Base-by-base conservation (phyloP, 345 rosid species). In the Eutrema heterophyllum region DNA sequence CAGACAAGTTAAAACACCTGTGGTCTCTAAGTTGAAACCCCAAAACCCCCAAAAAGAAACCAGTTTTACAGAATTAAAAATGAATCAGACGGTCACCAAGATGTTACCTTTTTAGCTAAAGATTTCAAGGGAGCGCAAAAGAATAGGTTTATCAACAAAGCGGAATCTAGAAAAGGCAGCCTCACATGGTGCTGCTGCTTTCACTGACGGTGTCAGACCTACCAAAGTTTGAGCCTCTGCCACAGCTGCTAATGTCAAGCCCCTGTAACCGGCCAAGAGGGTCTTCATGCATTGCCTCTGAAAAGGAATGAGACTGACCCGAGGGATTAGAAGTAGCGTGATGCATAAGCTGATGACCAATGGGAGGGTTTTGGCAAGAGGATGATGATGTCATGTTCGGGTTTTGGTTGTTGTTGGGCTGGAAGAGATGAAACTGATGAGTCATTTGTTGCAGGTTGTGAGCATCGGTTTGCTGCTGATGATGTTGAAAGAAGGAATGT, bases 221-320 rank as follows among this genome's bases (percentile, higher is more conserved):
- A 86, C 96, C 88, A 40, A 81, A 58, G 63, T 79, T 81, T 16
- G 88, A 69, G 73, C 84, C 85, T 82, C 88, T 83, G 39, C 82
- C 83, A 74, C 87, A 85, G 60, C 85, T 82, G 67, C 86, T 78
- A 80, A 89, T 89, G 80, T 91, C 96, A 43, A 91, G 92, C 65
- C 92, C 97, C 80, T 89, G 95, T 80, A 91, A 76, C 68, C 85
- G 84, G 60, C 86, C 85, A 26, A 89, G 89, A 46, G 79, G 86
- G 70, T 94, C 90, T 65, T 85, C 89, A 71, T 83, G 95, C 84
- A 83, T 74, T 73, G 86, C 76, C 15, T 88, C 92, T 0, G 93
- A 75, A 71, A 70, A 87, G 64, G 83, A 72, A 65, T 80, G 81
- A 49, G 86, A 77, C 24, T 77, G 81, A 66, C 73, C 57, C 16